phyloP scores from a whole-genome alignment of 805 yeast species.

The Vanderwaltozyma yarrowii region DNA sequence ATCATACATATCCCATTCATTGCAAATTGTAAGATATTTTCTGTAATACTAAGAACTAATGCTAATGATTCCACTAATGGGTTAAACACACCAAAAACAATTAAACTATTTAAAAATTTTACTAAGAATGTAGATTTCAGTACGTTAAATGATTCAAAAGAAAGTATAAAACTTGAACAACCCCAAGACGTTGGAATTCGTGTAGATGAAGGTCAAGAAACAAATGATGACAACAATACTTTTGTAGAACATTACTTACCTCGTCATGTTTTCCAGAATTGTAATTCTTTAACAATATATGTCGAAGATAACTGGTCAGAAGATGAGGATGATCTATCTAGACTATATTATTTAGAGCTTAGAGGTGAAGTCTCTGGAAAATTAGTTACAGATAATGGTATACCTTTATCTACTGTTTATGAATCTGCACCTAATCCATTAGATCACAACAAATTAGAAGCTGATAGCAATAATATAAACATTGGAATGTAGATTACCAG shows the following conservation, averaged over 20 bases:
- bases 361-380: conserved; percentile 52
- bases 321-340: conserved; percentile 48
- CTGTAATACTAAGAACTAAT: conserved; percentile 58
- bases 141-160: conserved; percentile 37
- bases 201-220: conserved; percentile 12
- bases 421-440: conserved; percentile 91
- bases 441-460: conserved; percentile 51
- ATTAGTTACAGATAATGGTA: conserved; percentile 7
- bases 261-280: conserved; percentile 60
- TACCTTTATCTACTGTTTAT: conserved; percentile 65
- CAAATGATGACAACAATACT: conserved; percentile 37
- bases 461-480: conserved; percentile 5
- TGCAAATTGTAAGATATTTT: conserved; percentile 61
- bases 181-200: conserved; percentile 45
- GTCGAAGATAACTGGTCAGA: conserved; percentile 56
- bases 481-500: not conserved
- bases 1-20: conserved; percentile 73
- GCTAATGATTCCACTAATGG: conserved; percentile 30
- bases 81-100: conserved; percentile 54
- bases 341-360: conserved; percentile 61
- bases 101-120: conserved; percentile 63
- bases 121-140: conserved; percentile 64
- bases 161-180: conserved; percentile 46
- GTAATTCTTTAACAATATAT: conserved; percentile 56
- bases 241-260: conserved; percentile 80